Evolutionary conservation across 306 rosid species (phyloP).

Genomic region (Lathyrus aphaca): DNA sequence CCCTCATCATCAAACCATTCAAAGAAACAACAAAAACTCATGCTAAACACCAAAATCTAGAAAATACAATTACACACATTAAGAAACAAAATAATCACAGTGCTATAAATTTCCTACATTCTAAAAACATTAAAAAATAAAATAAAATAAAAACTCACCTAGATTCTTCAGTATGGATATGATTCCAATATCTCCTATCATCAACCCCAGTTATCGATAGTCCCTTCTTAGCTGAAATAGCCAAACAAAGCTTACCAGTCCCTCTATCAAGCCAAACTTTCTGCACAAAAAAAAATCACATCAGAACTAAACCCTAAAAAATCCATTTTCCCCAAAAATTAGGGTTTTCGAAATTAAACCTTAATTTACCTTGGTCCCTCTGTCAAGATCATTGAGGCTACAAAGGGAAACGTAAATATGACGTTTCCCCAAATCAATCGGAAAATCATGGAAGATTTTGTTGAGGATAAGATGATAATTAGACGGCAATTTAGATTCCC

Average conservation of each 20-base stretch:
- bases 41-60: not conserved
- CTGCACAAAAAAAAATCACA: conserved; percentile 40
- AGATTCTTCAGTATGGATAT: conserved; percentile 68
- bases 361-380: conserved; percentile 61
- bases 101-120: not conserved
- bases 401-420: conserved; percentile 68
- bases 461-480: conserved; percentile 54
- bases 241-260: conserved; percentile 72
- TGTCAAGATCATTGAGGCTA: conserved; percentile 56
- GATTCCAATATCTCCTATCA: conserved; percentile 77
- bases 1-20: conserved; percentile 19
- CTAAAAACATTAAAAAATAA: not conserved
- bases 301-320: not conserved
- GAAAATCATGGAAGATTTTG: conserved; percentile 48
- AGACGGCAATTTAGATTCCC: conserved; percentile 86
- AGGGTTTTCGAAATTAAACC: not conserved
- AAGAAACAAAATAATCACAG: not conserved
- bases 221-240: conserved; percentile 71
- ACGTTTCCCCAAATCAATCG: conserved; percentile 52
- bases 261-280: conserved; percentile 84
- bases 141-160: conserved; percentile 47
- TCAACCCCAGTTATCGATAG: conserved; percentile 82
- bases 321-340: not conserved
- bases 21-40: conserved; percentile 13
- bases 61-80: not conserved